phyloP scores from a whole-genome alignment of 768 basidiomycete genomes.

The Phlebiopsis flavidoalba region DNA sequence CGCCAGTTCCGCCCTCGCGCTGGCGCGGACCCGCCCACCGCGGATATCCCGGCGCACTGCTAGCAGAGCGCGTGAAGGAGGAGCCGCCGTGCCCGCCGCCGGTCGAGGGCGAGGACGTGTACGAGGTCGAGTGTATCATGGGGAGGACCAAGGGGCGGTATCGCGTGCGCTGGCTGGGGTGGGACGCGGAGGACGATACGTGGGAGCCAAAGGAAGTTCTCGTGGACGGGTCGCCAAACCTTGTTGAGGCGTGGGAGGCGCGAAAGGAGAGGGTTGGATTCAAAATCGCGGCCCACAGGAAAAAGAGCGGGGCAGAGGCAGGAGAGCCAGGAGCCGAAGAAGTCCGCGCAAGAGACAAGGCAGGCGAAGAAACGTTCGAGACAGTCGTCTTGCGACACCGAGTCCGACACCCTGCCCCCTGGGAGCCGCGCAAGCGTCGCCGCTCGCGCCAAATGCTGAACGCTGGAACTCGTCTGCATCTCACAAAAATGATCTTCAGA shows the following conservation, averaged over 20 bases:
- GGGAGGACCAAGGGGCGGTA: conserved; percentile 10
- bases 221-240: conserved; percentile 9
- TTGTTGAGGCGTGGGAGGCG: conserved; percentile 14
- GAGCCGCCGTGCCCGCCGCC: conserved; percentile 6
- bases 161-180: conserved; percentile 19
- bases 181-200: conserved; percentile 17
- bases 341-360: neutral
- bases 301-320: neutral
- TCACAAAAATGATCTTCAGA: neutral
- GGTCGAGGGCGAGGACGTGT: conserved; percentile 15
- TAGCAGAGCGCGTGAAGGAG: neutral
- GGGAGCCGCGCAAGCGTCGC: too few relatives aligned
- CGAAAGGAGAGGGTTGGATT: neutral
- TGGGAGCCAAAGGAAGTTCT: conserved; percentile 14
- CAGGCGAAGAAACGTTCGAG: neutral
- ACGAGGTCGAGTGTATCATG: conserved; percentile 20
- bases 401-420: neutral
- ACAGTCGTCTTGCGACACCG: neutral
- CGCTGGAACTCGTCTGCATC: neutral
- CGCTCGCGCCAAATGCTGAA: too few relatives aligned
- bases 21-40: neutral
- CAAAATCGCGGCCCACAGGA: neutral
- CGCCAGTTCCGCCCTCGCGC: neutral
- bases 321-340: neutral
- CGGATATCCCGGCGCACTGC: conserved; percentile 4